These are phyloP conservation scores for Dalbergia cochinchinensis DNA, from an alignment of 306 rosid genomes.

Conservation along the genomic window DNA sequence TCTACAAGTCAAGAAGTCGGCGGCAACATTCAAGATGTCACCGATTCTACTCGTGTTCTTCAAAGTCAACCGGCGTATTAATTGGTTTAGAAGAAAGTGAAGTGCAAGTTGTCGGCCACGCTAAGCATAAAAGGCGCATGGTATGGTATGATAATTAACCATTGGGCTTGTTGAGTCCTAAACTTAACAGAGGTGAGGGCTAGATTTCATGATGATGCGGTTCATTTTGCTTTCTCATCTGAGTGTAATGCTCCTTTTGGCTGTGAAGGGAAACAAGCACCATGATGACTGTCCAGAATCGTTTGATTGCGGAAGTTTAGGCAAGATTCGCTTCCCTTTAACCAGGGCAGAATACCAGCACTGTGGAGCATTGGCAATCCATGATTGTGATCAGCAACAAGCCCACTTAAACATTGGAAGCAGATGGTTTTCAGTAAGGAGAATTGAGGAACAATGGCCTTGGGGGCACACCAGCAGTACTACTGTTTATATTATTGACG, in stretches of 20 bases:
- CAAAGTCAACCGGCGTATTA: slow-evolving; percentile 47
- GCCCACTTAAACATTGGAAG: slow-evolving; percentile 24
- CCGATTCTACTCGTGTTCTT: neutral
- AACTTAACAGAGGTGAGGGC: neutral
- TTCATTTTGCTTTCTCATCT: slow-evolving; percentile 3
- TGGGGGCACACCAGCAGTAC: too few relatives aligned
- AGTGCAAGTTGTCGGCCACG: neutral
- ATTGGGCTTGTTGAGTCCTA: neutral
- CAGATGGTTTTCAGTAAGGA: neutral
- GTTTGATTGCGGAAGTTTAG: slow-evolving; percentile 49
- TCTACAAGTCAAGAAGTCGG: too few relatives aligned
- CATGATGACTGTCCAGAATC: neutral
- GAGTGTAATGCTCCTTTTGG: neutral
- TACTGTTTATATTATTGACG: neutral
- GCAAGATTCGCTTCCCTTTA: slow-evolving; percentile 20
- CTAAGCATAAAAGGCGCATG: neutral
- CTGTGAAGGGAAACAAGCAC: neutral
- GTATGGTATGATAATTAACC: neutral
- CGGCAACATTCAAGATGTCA: neutral
- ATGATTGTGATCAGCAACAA: slow-evolving; percentile 21
- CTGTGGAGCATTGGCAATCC: slow-evolving; percentile 44
- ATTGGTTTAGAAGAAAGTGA: neutral
- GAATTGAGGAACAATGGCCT: neutral
- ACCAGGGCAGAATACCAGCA: neutral
- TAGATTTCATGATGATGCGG: neutral